Conservation (phyloP, 176 grass and related monocot species). For the Hyparrhenia diplandra region DNA sequence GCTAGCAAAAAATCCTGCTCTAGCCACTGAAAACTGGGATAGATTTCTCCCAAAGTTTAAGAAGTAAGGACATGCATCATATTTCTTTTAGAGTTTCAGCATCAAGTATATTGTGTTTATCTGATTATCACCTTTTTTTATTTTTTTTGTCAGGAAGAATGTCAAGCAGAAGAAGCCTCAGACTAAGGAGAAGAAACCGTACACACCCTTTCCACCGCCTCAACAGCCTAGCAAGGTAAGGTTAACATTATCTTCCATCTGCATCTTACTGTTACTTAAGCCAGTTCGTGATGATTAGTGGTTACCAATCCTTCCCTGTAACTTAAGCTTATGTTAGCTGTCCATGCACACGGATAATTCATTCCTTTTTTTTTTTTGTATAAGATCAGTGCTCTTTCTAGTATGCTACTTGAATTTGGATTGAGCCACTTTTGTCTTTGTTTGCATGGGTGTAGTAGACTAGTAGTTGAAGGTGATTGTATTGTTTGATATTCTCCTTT, state of each 20-base stretch:
- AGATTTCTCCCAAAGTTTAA: constrained; percentile 95
- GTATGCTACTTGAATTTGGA: constrained; percentile 9
- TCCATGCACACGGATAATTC: neutral
- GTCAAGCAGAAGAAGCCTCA: constrained; percentile 90
- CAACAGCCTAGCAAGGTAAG: constrained; percentile 94
- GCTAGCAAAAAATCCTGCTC: constrained; percentile 79
- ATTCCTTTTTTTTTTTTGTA: neutral
- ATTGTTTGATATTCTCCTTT: neutral
- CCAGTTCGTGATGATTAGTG: neutral
- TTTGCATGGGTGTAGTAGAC: neutral
- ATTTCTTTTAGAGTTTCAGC: neutral
- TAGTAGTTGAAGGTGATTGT: neutral
- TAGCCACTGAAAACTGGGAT: constrained; percentile 94
- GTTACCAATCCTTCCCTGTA: neutral
- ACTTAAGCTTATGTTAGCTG: neutral
- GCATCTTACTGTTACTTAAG: neutral
- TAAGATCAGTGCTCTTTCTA: neutral
- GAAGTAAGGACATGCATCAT: constrained; percentile 60
- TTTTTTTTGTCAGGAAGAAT: constrained; percentile 92
- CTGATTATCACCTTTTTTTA: neutral
- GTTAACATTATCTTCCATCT: neutral
- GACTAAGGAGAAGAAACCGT: constrained; percentile 95
- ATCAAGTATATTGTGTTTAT: neutral
- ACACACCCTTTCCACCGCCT: constrained; percentile 91
- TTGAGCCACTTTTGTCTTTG: neutral